These are phyloP conservation scores for Parathielavia appendiculata DNA, from an alignment of 495 filamentous ascomycete species.

Conservation along the genomic window DNA sequence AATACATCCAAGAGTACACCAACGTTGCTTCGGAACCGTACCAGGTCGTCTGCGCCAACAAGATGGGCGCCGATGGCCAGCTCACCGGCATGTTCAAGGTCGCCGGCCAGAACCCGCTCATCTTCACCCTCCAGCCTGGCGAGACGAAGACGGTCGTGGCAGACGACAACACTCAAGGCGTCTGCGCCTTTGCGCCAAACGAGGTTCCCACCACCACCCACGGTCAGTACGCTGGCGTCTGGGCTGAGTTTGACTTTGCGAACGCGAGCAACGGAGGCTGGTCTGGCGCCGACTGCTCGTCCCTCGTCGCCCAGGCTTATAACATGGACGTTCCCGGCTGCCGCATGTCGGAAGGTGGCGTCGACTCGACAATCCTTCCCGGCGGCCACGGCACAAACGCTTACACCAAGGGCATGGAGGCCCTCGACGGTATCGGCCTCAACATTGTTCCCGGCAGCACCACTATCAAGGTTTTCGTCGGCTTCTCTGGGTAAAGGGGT, in stretches of 20 bases:
- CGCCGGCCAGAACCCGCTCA: slow-evolving; percentile 20
- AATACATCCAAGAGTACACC: slow-evolving; percentile 35
- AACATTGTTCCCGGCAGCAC: slow-evolving; percentile 25
- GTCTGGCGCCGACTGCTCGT: slow-evolving; percentile 38
- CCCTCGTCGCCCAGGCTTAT: slow-evolving; percentile 31
- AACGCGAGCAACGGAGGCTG: slow-evolving; percentile 34
- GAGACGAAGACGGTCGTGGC: slow-evolving; percentile 34
- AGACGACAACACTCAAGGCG: slow-evolving; percentile 34
- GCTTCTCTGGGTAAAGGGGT: slow-evolving; percentile 20
- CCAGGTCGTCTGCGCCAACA: slow-evolving; percentile 35
- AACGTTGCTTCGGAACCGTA: slow-evolving; percentile 28
- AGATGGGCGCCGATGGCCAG: slow-evolving; percentile 32
- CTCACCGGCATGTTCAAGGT: slow-evolving; percentile 34
- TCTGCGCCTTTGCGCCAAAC: slow-evolving; percentile 29
- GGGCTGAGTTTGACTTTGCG: slow-evolving; percentile 36
- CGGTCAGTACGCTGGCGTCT: slow-evolving; percentile 33
- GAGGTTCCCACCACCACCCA: slow-evolving; percentile 21
- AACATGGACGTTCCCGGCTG: slow-evolving; percentile 33
- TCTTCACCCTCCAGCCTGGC: slow-evolving; percentile 32
- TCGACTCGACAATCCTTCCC: slow-evolving; percentile 33
- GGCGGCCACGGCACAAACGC: slow-evolving; percentile 34
- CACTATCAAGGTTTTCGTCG: slow-evolving; percentile 24
- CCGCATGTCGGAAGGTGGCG: slow-evolving; percentile 28
- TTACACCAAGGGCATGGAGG: slow-evolving; percentile 36
- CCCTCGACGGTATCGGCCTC: slow-evolving; percentile 33